phyloP scores from a whole-genome alignment of 2,329 filamentous ascomycete genomes.

The Paracoccidioides brasiliensis region DNA sequence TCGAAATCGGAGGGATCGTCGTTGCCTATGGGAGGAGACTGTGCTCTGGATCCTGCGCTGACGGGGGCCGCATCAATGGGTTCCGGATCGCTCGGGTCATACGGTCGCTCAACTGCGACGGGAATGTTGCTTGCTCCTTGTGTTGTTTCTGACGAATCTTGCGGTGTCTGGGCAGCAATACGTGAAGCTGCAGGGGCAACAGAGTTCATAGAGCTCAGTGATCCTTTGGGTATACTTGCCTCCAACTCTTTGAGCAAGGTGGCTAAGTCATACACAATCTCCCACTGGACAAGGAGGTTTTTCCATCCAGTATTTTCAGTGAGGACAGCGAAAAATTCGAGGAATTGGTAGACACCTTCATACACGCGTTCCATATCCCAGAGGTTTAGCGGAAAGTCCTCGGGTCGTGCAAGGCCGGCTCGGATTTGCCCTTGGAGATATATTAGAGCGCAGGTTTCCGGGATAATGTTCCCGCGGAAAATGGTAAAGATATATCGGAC shows the following conservation, averaged over 20 bases:
- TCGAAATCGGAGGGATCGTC: constrained; percentile 55
- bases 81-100: constrained; percentile 37
- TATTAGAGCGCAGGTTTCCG: constrained; percentile 88
- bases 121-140: constrained; percentile 22
- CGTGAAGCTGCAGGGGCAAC: constrained; percentile 13
- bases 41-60: constrained; percentile 31
- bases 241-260: constrained; percentile 79
- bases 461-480: constrained; percentile 83
- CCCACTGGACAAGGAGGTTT: constrained; percentile 77
- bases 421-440: constrained; percentile 85
- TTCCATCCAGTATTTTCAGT: constrained; percentile 77
- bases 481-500: constrained; percentile 87
- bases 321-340: constrained; percentile 84
- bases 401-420: constrained; percentile 57
- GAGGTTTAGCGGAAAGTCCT: constrained; percentile 84
- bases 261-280: constrained; percentile 77
- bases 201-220: constrained; percentile 35
- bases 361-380: constrained; percentile 98
- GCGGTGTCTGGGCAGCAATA: constrained; percentile 20
- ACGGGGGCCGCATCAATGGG: constrained; percentile 26
- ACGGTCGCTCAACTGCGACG: constrained; percentile 51
- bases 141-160: constrained; percentile 17
- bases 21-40: constrained; percentile 36
- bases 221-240: constrained; percentile 71
- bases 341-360: constrained; percentile 84